A percentile compares a stretch with the other conserved stretches of the same genome.
Evolutionary conservation across 352 stramenopile genomes (phyloP).

Genomic region (Globisporangium carolinianum): DNA sequence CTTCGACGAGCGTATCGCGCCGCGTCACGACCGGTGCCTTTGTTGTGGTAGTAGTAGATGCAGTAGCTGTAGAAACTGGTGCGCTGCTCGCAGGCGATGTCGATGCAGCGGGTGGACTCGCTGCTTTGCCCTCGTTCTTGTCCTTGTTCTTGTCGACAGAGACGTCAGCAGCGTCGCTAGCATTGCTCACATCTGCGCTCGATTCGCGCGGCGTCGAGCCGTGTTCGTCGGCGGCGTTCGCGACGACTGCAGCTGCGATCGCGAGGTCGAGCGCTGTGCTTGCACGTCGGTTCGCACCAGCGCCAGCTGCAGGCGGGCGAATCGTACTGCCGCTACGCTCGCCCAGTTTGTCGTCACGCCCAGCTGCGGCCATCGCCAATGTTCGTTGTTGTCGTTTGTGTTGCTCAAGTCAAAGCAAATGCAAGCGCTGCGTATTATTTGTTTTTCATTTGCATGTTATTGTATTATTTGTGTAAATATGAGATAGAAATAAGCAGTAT

Average conservation of each 20-base stretch:
- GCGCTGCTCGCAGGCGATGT: background rate
- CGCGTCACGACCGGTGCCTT: constrained; percentile 12
- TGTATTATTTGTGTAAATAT: too few species aligned
- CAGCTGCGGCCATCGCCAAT: too few species aligned
- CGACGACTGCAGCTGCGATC: background rate
- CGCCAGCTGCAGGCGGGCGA: too few species aligned
- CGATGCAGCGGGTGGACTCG: background rate
- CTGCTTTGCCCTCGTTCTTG: background rate
- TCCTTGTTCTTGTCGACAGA: background rate
- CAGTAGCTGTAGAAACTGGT: background rate
- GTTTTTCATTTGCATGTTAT: too few species aligned
- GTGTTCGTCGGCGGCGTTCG: background rate
- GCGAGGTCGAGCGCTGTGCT: background rate
- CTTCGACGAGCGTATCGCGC: constrained; percentile 15
- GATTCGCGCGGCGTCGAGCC: background rate
- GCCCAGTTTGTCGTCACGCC: too few species aligned
- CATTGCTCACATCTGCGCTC: too few species aligned
- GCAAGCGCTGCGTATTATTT: too few species aligned
- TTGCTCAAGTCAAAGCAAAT: too few species aligned
- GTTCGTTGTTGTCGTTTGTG: too few species aligned
- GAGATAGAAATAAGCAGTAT: too few species aligned
- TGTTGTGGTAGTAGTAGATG: background rate
- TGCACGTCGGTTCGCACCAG: background rate
- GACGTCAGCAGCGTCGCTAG: background rate
- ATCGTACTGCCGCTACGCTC: too few species aligned